Percentiles rank a stretch among this genome's conserved stretches.
These are phyloP conservation scores for Cicer chorassanicum DNA, from an alignment of 306 rosid genomes.

Conservation along the genomic window DNA sequence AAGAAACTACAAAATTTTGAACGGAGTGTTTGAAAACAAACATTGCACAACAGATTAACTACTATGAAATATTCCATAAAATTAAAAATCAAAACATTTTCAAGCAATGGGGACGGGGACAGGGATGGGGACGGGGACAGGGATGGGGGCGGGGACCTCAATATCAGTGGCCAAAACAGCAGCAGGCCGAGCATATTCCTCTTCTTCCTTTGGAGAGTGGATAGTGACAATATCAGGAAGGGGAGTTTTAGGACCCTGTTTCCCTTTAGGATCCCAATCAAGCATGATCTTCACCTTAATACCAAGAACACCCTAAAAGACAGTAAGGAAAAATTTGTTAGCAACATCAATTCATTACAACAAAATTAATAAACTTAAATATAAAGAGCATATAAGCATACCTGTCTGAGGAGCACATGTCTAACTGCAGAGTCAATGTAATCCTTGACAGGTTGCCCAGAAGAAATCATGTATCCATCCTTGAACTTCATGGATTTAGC, in stretches of 20 bases:
- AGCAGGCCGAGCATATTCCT: background rate
- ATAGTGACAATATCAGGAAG: slow-evolving; percentile 27
- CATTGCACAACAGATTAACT: background rate
- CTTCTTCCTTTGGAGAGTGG: slow-evolving; percentile 19
- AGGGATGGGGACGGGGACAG: background rate
- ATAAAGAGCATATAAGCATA: background rate
- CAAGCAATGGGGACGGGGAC: background rate
- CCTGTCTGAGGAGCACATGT: slow-evolving; percentile 34
- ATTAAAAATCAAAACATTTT: background rate
- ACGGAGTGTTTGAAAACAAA: background rate
- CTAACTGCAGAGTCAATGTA: slow-evolving; percentile 33
- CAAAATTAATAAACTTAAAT: background rate
- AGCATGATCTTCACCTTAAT: slow-evolving; percentile 20
- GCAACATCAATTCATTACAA: background rate
- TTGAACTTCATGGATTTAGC: slow-evolving; percentile 33
- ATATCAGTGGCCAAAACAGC: slow-evolving; percentile 18
- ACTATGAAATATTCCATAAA: background rate
- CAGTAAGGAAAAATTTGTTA: background rate
- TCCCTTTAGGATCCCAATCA: slow-evolving; percentile 31
- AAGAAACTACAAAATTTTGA: slow-evolving; percentile 33
- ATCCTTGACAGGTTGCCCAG: slow-evolving; percentile 31
- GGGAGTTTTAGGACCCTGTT: slow-evolving; percentile 9
- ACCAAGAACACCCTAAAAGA: slow-evolving; percentile 5
- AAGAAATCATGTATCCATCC: slow-evolving; percentile 35
- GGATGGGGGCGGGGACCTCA: background rate